Percentiles rank a stretch among this genome's conserved stretches.
phyloP scores from a whole-genome alignment of 768 basidiomycete genomes.

The Leccinellum rugosiceps region DNA sequence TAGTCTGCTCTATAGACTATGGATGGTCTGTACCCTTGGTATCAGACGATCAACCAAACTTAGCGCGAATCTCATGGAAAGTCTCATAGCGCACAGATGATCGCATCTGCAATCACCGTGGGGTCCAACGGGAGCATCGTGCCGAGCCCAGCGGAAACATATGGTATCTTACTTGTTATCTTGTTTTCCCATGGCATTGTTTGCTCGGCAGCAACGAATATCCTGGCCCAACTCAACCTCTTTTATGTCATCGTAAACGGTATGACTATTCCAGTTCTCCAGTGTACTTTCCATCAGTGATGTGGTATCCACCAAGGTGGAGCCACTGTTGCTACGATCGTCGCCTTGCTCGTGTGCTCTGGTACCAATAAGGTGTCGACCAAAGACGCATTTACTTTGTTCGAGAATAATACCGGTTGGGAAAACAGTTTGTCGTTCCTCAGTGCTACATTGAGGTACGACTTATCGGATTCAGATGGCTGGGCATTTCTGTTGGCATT shows the following conservation, averaged over 20 bases:
- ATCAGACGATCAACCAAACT: neutral
- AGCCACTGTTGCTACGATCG: slow-evolving; percentile 61
- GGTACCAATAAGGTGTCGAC: slow-evolving; percentile 58
- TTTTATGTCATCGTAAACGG: slow-evolving; percentile 66
- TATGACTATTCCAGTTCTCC: slow-evolving; percentile 24
- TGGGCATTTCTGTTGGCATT: slow-evolving; percentile 75
- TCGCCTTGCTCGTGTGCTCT: slow-evolving; percentile 55
- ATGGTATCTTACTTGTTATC: slow-evolving; percentile 62
- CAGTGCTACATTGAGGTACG: neutral
- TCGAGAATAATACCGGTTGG: slow-evolving; percentile 74
- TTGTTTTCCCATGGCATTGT: slow-evolving; percentile 63
- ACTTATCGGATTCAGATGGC: slow-evolving; percentile 41
- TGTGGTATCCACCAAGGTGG: slow-evolving; percentile 42
- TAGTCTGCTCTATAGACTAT: slow-evolving; percentile 63
- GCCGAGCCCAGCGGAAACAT: slow-evolving; percentile 57
- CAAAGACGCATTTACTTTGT: slow-evolving; percentile 62
- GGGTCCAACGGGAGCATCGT: slow-evolving; percentile 49
- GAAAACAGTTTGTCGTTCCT: slow-evolving; percentile 41
- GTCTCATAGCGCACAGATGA: slow-evolving; percentile 62
- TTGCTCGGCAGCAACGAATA: slow-evolving; percentile 64
- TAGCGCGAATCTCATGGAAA: neutral
- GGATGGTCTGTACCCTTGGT: neutral
- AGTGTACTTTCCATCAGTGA: neutral
- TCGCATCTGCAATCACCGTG: slow-evolving; percentile 65
- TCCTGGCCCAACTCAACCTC: slow-evolving; percentile 66